Conservation (phyloP, 352 stramenopile genomes). For the Pythium rishiriense region DNA sequence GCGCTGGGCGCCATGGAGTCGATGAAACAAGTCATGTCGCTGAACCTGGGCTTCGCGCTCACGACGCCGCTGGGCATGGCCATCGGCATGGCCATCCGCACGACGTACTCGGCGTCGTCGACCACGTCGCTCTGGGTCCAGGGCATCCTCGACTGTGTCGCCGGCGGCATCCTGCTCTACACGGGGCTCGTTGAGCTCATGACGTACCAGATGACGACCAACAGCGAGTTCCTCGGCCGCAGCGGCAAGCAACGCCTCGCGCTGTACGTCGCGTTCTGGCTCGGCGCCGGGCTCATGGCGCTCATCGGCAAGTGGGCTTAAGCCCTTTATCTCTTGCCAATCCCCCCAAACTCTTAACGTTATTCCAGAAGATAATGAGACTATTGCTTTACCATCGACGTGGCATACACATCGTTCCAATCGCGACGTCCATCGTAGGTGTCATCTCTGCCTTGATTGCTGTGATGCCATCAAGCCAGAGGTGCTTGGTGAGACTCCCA, state of each 20-base stretch:
- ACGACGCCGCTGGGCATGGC: slow-evolving; percentile 56
- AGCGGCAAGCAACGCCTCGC: slow-evolving; percentile 35
- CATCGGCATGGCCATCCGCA: slow-evolving; percentile 58
- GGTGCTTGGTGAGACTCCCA: no score
- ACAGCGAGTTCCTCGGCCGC: slow-evolving; percentile 51
- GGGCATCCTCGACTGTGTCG: slow-evolving; percentile 63
- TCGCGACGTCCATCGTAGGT: no score
- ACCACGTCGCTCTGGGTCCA: slow-evolving; percentile 54
- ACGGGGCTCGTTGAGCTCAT: slow-evolving; percentile 64
- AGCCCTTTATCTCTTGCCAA: background rate
- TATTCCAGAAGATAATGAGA: background rate
- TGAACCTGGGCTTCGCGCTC: slow-evolving; percentile 53
- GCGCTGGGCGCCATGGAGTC: slow-evolving; percentile 42
- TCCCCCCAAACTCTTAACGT: background rate
- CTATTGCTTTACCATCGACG: no score
- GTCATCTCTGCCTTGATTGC: no score
- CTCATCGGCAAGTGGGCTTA: slow-evolving; percentile 74
- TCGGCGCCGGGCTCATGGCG: slow-evolving; percentile 60
- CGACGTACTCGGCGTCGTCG: slow-evolving; percentile 51
- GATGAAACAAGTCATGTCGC: slow-evolving; percentile 40
- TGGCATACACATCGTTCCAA: no score
- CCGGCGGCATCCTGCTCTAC: slow-evolving; percentile 71
- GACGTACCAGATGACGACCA: slow-evolving; percentile 73
- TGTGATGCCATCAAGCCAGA: no score
- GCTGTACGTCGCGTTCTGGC: slow-evolving; percentile 47